Base-by-base conservation (phyloP, 352 stramenopile genomes). In the Phytopythium litorale region DNA sequence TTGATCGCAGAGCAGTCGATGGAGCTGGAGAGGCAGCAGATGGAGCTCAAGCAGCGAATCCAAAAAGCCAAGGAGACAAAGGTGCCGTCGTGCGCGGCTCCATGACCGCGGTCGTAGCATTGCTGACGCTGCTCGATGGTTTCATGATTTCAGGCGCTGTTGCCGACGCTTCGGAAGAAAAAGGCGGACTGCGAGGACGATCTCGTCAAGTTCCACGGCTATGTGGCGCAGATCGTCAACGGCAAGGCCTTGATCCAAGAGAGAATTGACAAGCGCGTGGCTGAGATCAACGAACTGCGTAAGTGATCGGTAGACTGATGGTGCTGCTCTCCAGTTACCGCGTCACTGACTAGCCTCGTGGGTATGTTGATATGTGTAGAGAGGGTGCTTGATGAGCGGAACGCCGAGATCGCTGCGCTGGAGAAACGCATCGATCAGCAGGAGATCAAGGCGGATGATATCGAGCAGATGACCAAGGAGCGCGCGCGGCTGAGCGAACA, bases 181-280 rank as follows among this genome's bases (percentile, higher is more conserved):
- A 89, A 97, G 60, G 76, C 79, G 35, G 87, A 98, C 43, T 94
- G 91, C 51, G 66, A 79, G 13, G 90, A 76, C 43, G 94, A 98
- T 63, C 79, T 97, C 42, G 84, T 91, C 33, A 98, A 98, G 72
- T 98, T 98, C 63, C 75, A 93, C 42, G 81, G 88, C 30, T 76
- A 98, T 1, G 81, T 98, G 11, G 49, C 72, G 21, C 72, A 96
- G 61, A 79, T 98, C 55, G 81, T 96, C 25, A 79, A 75, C 15
- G 75, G 95, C 66, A 83, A 94, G 45, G 21, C 46, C 8, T 81
- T 85, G 49, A 62, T 98, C 13, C 82, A 97, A 37, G 70, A 88
- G 43, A 93, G 98, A 72, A 87, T 98, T 56, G 78, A 96, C 48
- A 79, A 94, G 40, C 81, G 97, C 65, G 79, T 87, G 45, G 61